Percentiles rank a stretch among this genome's conserved stretches.
Evolutionary conservation across 176 grass and related monocot genomes (phyloP).

Genomic region (Hordeum marinum): DNA sequence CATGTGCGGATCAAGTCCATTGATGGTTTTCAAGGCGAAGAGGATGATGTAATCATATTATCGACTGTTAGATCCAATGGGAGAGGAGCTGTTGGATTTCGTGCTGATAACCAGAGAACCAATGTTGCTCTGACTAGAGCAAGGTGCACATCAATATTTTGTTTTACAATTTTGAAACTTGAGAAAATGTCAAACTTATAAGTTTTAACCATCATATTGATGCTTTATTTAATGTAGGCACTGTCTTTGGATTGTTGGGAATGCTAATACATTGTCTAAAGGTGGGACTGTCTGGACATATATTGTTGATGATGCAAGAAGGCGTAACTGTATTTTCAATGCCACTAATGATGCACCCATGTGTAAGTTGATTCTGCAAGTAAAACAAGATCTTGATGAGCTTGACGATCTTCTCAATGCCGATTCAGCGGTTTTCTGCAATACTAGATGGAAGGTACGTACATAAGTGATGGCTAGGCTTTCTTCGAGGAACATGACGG

Average conservation of each 20-base stretch:
- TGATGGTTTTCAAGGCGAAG: constrained; percentile 71
- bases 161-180: not conserved
- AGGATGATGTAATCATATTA: constrained; percentile 75
- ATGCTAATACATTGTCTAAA: constrained; percentile 37
- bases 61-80: constrained; percentile 62
- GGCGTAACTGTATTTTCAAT: constrained; percentile 36
- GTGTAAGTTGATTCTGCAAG: constrained; percentile 42
- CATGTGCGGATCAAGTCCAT: constrained; percentile 60
- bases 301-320: constrained; percentile 41
- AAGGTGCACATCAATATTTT: constrained; percentile 41
- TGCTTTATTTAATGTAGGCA: constrained; percentile 49
- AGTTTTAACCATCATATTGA: not conserved
- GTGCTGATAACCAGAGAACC: constrained; percentile 47
- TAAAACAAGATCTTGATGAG: constrained; percentile 61
- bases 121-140: constrained; percentile 87
- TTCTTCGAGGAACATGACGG: not conserved
- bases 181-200: not conserved
- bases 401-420: constrained; percentile 66
- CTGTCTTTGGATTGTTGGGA: constrained; percentile 76
- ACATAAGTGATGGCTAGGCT: not conserved
- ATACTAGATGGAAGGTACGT: constrained; percentile 72
- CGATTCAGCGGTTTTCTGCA: constrained; percentile 52
- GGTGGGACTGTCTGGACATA: constrained; percentile 57
- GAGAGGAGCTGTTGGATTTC: constrained; percentile 52
- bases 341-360: constrained; percentile 36